Base-by-base conservation (phyloP, 192 early-diverging fungal species). In the Nowakowskiella sp. region DNA sequence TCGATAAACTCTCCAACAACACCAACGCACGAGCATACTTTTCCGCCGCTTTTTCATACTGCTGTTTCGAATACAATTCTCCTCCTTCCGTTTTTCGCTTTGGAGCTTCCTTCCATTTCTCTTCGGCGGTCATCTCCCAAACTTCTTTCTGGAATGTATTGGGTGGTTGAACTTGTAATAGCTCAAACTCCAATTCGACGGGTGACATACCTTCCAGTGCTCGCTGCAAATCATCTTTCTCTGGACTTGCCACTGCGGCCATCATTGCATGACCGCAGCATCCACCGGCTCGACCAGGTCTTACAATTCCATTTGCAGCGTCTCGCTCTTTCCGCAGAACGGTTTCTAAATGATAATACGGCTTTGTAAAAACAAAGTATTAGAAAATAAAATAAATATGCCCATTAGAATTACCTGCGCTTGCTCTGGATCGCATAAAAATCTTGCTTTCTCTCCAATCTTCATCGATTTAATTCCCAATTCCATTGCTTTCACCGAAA, bases 161-260 rank as follows among this genome's bases (percentile, higher is more conserved):
- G 4, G 72, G 76, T 31, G 50, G 32, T 26, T 62, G 70, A 3
- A 75, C 73, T 1, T 64, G 50, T 10, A 70, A n/a, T 25, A 79
- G 60, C 21, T 70, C 68, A 55, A 79, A 61, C 34, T 75, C 73
- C 42, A 79, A 62, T 46, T 79, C 76, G 3, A 79, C 57, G 1
- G 67, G 67, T 5, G 58, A 52, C 21, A 65, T 49, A n/a, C 51
- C 46, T 22, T 63, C 58, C 10, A 79, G 57, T 31, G 70, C 70
- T 9, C 32, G 30, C 36, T 65, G 55, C 6, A 53, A 31, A 1
- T 66, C 57, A 43, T 62, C 49, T 22, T 64, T 57, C 29, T 61
- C 55, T 23, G 44, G 49, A 27, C n/a, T n/a, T n/a, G n/a, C n/a
- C n/a, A n/a, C 19, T 1, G 44, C 42, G 39, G 66, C 58, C 49